phyloP scores from a whole-genome alignment of 352 stramenopile genomes.

The Phytophthora vignae region DNA sequence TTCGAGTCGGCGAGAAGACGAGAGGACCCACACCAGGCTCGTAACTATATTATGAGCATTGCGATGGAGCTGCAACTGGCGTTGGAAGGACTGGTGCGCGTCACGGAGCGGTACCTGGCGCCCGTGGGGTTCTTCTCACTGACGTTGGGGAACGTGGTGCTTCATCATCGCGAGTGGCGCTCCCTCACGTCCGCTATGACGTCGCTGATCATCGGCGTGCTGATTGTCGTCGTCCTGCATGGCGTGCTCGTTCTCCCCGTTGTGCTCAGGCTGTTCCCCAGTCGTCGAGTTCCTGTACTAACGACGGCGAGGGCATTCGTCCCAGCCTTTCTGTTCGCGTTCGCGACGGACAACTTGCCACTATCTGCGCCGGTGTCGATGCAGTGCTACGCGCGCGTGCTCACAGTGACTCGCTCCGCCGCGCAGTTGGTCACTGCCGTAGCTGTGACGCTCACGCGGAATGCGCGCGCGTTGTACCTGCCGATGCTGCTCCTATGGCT shows the following conservation, averaged over 20 bases:
- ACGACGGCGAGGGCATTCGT: constrained; percentile 35
- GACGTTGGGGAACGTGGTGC: constrained; percentile 43
- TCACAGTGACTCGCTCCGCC: constrained; percentile 56
- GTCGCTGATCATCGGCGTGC: constrained; percentile 48
- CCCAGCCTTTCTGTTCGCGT: constrained; percentile 48
- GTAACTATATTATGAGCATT: constrained; percentile 49
- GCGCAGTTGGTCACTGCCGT: constrained; percentile 41
- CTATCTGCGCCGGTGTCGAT: constrained; percentile 44
- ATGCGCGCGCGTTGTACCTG: constrained; percentile 53
- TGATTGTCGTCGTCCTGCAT: constrained; percentile 43
- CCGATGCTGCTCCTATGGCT: constrained; percentile 52
- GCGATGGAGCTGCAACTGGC: constrained; percentile 58
- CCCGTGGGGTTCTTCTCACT: constrained; percentile 52
- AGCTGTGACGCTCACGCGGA: constrained; percentile 42
- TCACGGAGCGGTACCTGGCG: constrained; percentile 43
- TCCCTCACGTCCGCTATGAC: constrained; percentile 41
- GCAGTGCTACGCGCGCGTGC: constrained; percentile 45
- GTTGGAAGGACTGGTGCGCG: constrained; percentile 53
- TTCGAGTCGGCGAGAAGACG: constrained; percentile 23
- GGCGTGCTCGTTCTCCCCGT: constrained; percentile 42
- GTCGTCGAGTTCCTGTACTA: neutral
- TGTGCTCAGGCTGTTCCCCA: constrained; percentile 33
- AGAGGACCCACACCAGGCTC: constrained; percentile 33
- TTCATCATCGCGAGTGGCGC: constrained; percentile 55
- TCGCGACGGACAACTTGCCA: constrained; percentile 46